Conservation (phyloP, 225 moss, liverwort and hornwort genomes). For the Antitrichia curtipendula region DNA sequence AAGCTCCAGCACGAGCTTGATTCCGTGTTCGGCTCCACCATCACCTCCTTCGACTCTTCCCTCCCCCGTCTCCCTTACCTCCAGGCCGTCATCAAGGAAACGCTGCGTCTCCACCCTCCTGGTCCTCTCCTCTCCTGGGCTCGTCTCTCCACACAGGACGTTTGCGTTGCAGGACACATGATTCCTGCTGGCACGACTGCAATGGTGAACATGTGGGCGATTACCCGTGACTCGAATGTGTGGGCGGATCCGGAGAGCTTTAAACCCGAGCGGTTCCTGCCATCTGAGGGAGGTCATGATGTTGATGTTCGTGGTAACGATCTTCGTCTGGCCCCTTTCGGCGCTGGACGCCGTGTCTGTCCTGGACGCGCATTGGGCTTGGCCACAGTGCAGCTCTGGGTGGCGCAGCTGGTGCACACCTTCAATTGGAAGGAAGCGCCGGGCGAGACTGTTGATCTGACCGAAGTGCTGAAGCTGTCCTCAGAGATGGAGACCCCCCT, state of each 20-base stretch:
- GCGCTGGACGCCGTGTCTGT: constrained; percentile 73
- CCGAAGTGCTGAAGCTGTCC: constrained; percentile 55
- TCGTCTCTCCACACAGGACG: constrained; percentile 55
- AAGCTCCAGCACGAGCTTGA: constrained; percentile 37
- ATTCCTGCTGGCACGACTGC: constrained; percentile 74
- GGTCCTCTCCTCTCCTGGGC: constrained; percentile 83
- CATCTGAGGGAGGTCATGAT: constrained; percentile 23
- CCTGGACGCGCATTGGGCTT: constrained; percentile 62
- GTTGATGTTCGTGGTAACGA: constrained; percentile 70
- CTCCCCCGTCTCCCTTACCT: constrained; percentile 29
- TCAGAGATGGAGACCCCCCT: constrained; percentile 61
- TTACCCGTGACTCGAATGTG: constrained; percentile 38
- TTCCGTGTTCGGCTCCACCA: not conserved
- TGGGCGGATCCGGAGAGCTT: constrained; percentile 34
- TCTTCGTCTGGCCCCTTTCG: constrained; percentile 67
- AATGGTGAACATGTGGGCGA: constrained; percentile 91
- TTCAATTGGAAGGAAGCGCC: constrained; percentile 26
- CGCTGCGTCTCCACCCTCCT: constrained; percentile 53
- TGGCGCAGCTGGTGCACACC: constrained; percentile 41
- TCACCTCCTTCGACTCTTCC: not conserved
- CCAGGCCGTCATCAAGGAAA: constrained; percentile 75
- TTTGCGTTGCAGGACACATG: constrained; percentile 34
- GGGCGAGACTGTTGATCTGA: not conserved
- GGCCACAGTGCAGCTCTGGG: constrained; percentile 75
- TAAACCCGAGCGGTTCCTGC: constrained; percentile 36